phyloP scores from a whole-genome alignment of 139 green algal species.

The Chlamydomonas sphaeroides region DNA sequence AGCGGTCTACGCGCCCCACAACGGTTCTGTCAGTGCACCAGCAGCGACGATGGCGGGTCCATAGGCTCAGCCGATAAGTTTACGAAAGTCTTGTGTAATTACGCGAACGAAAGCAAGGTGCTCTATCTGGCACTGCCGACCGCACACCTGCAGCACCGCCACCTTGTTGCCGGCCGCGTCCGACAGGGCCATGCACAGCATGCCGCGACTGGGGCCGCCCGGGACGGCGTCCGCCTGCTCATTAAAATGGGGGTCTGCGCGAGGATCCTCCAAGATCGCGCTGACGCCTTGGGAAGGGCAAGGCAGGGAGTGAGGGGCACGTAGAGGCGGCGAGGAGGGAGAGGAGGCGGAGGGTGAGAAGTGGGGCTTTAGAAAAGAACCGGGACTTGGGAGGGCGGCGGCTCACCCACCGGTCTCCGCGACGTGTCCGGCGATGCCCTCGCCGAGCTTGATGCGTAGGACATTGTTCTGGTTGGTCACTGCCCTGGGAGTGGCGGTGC shows the following conservation, averaged over 20 bases:
- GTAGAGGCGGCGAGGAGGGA: background rate
- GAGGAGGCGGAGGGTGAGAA: background rate
- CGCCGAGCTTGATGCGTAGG: conserved; percentile 61
- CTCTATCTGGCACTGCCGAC: no score
- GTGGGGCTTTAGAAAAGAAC: background rate
- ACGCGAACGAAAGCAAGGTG: no score
- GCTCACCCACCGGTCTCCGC: conserved; percentile 53
- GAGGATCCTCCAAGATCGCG: conserved; percentile 74
- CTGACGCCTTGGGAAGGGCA: conserved; percentile 50
- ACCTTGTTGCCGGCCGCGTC: conserved; percentile 69
- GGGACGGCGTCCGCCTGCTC: conserved; percentile 60
- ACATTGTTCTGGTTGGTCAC: conserved; percentile 23
- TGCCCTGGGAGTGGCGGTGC: no score
- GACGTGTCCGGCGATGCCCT: conserved; percentile 67
- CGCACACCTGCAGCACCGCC: conserved; percentile 76
- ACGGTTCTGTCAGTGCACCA: no score
- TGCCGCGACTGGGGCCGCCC: conserved; percentile 63
- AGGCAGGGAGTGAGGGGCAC: no score
- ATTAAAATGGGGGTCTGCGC: conserved; percentile 69
- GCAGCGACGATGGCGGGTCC: no score
- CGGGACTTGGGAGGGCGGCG: background rate
- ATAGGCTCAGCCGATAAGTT: no score
- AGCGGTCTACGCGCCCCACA: no score
- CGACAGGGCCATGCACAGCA: conserved; percentile 69
- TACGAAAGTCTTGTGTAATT: no score